Conservation (phyloP, 2,329 filamentous ascomycete species). For the Venturia carpophila region DNA sequence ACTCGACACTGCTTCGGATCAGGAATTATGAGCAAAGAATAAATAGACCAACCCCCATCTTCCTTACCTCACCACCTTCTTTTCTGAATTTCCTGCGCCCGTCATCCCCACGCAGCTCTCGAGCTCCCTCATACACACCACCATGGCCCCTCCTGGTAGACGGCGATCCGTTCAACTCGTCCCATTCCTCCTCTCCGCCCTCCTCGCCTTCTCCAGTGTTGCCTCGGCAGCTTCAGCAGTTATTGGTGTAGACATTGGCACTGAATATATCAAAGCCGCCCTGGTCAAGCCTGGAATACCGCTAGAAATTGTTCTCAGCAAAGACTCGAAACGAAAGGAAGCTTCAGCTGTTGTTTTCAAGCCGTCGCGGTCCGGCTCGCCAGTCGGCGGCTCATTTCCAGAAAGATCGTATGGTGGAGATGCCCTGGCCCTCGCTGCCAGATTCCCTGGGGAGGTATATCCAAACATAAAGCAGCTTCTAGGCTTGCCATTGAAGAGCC, state of each 20-base stretch:
- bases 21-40: background rate
- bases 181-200: conserved; percentile 43
- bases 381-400: conserved; percentile 55
- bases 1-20: background rate
- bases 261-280: conserved; percentile 92
- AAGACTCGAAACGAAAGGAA: conserved; percentile 96
- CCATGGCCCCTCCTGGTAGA: conserved; percentile 41
- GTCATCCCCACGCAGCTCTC: conserved; percentile 1
- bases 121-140: conserved; percentile 19
- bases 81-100: background rate
- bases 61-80: background rate
- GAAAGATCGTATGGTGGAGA: conserved; percentile 90
- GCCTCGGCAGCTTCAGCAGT: conserved; percentile 65
- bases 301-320: conserved; percentile 94
- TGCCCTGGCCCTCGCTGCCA: conserved; percentile 74
- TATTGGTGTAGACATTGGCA: conserved; percentile 87
- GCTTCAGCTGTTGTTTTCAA: conserved; percentile 88
- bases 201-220: conserved; percentile 48
- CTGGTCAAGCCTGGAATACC: conserved; percentile 95
- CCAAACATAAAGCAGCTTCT: conserved; percentile 86
- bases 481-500: conserved; percentile 51
- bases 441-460: conserved; percentile 90
- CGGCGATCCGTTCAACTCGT: conserved; percentile 34
- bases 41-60: background rate
- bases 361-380: conserved; percentile 59